These are phyloP conservation scores for Osmanthus fragrans DNA, from an alignment of 257 asterid species.

Conservation along the genomic window DNA sequence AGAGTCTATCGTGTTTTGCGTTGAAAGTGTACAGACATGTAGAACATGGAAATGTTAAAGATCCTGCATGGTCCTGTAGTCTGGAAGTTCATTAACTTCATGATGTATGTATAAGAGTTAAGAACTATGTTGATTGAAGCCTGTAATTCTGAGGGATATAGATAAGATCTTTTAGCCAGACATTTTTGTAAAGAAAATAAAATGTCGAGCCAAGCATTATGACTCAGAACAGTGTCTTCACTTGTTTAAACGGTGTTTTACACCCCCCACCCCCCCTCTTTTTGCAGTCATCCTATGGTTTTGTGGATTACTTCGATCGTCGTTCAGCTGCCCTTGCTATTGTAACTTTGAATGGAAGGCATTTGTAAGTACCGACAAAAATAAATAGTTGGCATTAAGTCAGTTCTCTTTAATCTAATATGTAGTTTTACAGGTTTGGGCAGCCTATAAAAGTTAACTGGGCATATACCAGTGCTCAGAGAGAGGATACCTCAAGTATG, in stretches of 20 bases:
- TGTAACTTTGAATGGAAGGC: constrained; percentile 73
- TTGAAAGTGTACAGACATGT: background rate
- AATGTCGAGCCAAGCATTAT: background rate
- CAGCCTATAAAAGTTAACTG: constrained; percentile 88
- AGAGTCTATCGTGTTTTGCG: background rate
- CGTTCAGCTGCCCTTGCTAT: constrained; percentile 80
- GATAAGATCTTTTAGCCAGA: background rate
- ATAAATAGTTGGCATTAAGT: constrained; percentile 14
- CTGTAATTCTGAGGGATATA: background rate
- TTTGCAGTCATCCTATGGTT: constrained; percentile 87
- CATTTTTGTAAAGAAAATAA: background rate
- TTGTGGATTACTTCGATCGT: constrained; percentile 84
- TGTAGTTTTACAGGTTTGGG: constrained; percentile 59
- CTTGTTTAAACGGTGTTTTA: background rate
- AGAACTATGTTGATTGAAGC: background rate
- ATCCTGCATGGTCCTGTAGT: background rate
- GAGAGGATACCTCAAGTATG: constrained; percentile 87
- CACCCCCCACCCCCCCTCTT: background rate
- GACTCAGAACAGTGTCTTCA: background rate
- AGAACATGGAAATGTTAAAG: no score
- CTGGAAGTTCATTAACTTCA: background rate
- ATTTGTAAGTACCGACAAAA: constrained; percentile 49
- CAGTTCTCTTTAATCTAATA: constrained; percentile 31
- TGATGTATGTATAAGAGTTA: no score
- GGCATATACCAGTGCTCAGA: constrained; percentile 85